phyloP scores from a whole-genome alignment of 1,284 basidiomycete species.

The Fomitopsis palustris region DNA sequence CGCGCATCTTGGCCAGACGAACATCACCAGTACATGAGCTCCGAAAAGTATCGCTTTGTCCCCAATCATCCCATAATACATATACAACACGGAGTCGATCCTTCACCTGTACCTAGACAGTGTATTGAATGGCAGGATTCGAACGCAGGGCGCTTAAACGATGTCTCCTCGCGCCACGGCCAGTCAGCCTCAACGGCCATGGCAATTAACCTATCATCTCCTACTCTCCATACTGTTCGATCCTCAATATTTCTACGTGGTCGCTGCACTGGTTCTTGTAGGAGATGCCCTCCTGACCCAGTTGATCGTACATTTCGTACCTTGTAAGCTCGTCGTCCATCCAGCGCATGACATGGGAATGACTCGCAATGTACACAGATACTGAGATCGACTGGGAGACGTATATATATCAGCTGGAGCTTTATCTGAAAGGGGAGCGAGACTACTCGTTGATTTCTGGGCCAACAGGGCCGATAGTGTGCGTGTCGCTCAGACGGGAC shows the following conservation, averaged over 20 bases:
- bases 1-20: slow-evolving; percentile 7
- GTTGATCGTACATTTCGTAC: slow-evolving; percentile 74
- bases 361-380: slow-evolving; percentile 46
- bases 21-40: not conserved
- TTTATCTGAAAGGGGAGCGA: slow-evolving; percentile 80
- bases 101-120: too few relatives aligned
- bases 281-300: slow-evolving; percentile 75
- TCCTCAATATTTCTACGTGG: slow-evolving; percentile 59
- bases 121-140: too few relatives aligned
- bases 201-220: slow-evolving; percentile 6
- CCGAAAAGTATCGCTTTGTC: not conserved
- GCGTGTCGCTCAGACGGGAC: slow-evolving; percentile 29
- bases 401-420: slow-evolving; percentile 83
- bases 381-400: slow-evolving; percentile 99
- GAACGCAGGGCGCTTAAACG: not conserved
- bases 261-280: slow-evolving; percentile 60
- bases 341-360: slow-evolving; percentile 7
- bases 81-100: too few relatives aligned
- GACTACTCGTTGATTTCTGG: slow-evolving; percentile 87
- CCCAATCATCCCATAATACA: too few relatives aligned
- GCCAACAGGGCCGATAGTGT: slow-evolving; percentile 94
- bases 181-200: not conserved
- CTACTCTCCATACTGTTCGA: slow-evolving; percentile 45
- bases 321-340: slow-evolving; percentile 55
- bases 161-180: not conserved